Conservation (phyloP, 2,329 filamentous ascomycete genomes). For the Penicillium sclerotiorum region DNA sequence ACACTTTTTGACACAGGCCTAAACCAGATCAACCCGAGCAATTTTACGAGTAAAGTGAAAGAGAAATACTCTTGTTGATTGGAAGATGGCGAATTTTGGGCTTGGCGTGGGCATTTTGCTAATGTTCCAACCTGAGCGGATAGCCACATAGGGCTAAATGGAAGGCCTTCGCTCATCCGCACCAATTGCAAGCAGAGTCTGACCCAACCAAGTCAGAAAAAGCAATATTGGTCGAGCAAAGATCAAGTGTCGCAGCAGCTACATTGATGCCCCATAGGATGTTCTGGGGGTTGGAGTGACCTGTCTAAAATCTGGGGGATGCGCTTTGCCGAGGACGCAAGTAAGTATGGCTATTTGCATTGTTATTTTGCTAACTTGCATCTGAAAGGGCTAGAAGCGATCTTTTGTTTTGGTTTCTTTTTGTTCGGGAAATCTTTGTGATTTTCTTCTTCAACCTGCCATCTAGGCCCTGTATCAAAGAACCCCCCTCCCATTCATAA, state of each 20-base stretch:
- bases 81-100: background rate
- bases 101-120: slow-evolving; percentile 21
- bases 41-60: background rate
- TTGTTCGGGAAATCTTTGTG: too few species aligned
- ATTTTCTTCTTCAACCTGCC: too few species aligned
- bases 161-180: slow-evolving; percentile 17
- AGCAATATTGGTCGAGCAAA: slow-evolving; percentile 6
- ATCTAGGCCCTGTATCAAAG: too few species aligned
- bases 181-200: slow-evolving; percentile 9
- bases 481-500: too few species aligned
- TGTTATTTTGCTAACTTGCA: background rate
- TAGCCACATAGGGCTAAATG: slow-evolving; percentile 33
- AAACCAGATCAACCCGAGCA: slow-evolving; percentile 18
- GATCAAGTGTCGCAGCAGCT: background rate
- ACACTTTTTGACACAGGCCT: slow-evolving; percentile 7
- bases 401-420: too few species aligned
- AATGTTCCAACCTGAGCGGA: slow-evolving; percentile 30
- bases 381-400: too few species aligned
- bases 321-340: slow-evolving; percentile 13
- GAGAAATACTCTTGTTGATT: background rate
- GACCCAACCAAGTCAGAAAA: slow-evolving; percentile 17
- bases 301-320: slow-evolving; percentile 17
- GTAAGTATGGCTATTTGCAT: slow-evolving; percentile 1
- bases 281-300: slow-evolving; percentile 10
- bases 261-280: background rate